Evolutionary conservation across 345 rosid genomes (phyloP).

Genomic region (Heritiera littoralis): DNA sequence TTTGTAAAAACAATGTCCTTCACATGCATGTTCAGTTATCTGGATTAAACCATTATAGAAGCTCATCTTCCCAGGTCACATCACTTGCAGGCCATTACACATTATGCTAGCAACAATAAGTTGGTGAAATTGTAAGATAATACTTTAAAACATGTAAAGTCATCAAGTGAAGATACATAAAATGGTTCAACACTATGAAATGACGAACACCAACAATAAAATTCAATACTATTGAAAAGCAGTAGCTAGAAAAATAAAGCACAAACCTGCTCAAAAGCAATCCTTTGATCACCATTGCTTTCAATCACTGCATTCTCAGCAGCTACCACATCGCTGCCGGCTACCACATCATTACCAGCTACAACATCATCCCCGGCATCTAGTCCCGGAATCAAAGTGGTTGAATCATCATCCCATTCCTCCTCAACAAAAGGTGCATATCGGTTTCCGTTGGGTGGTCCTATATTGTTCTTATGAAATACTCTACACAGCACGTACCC

Average conservation of each 20-base stretch:
- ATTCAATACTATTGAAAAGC: not conserved
- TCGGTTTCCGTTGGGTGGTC: constrained; percentile 88
- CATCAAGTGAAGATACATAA: not conserved
- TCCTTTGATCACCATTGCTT: constrained; percentile 31
- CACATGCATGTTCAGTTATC: not conserved
- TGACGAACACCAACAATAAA: not conserved
- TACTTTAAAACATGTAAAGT: not conserved
- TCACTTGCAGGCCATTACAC: not conserved
- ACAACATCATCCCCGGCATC: constrained; percentile 44
- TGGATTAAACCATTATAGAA: not conserved
- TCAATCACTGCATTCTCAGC: constrained; percentile 17
- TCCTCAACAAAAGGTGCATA: constrained; percentile 83
- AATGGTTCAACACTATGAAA: not conserved
- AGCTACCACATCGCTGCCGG: constrained; percentile 20
- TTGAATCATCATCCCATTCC: constrained; percentile 69
- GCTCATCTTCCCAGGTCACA: not conserved
- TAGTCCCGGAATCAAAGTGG: constrained; percentile 60
- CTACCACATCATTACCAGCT: constrained; percentile 32
- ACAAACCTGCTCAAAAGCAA: constrained; percentile 49
- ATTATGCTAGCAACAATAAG: not conserved
- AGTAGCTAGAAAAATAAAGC: constrained; percentile 19
- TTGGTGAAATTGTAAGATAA: not conserved
- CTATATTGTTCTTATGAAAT: constrained; percentile 88
- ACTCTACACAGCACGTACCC: constrained; percentile 89
- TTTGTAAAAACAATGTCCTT: not conserved